A percentile compares a stretch with the other conserved stretches of the same genome.
Conservation (phyloP, 2,329 filamentous ascomycete genomes). For the Teratosphaeria pseudoeucalypti region DNA sequence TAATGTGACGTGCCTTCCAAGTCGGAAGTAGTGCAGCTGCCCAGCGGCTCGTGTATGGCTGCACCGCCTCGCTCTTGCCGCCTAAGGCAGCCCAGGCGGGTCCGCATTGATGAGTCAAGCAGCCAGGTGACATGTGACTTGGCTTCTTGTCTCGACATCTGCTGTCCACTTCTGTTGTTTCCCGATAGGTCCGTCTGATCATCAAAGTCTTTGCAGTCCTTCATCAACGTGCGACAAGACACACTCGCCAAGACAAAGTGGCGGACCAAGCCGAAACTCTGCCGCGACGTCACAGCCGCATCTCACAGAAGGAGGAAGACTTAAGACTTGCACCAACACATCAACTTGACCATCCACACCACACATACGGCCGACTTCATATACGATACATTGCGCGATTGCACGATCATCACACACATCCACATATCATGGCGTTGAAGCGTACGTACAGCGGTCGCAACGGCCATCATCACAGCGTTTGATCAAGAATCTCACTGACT, state of each 20-base stretch:
- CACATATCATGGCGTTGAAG: neutral
- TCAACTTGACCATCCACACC: neutral
- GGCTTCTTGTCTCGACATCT: neutral
- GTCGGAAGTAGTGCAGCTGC: neutral
- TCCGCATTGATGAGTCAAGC: neutral
- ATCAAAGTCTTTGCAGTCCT: neutral
- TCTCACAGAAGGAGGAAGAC: neutral
- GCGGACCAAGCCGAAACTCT: neutral
- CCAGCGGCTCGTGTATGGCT: neutral
- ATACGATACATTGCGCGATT: neutral
- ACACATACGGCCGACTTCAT: neutral
- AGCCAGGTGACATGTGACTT: neutral
- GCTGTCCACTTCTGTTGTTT: neutral
- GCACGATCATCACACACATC: neutral
- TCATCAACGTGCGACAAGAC: neutral
- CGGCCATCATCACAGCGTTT: neutral
- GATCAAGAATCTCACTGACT: neutral
- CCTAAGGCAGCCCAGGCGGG: neutral
- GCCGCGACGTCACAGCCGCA: neutral
- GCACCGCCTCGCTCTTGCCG: neutral
- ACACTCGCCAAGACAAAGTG: neutral
- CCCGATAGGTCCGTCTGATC: neutral
- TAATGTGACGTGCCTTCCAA: neutral
- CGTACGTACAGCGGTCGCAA: neutral
- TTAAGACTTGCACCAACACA: neutral